These are phyloP conservation scores for Forsythia suspensa DNA, from an alignment of 257 asterid species.

Conservation along the genomic window DNA sequence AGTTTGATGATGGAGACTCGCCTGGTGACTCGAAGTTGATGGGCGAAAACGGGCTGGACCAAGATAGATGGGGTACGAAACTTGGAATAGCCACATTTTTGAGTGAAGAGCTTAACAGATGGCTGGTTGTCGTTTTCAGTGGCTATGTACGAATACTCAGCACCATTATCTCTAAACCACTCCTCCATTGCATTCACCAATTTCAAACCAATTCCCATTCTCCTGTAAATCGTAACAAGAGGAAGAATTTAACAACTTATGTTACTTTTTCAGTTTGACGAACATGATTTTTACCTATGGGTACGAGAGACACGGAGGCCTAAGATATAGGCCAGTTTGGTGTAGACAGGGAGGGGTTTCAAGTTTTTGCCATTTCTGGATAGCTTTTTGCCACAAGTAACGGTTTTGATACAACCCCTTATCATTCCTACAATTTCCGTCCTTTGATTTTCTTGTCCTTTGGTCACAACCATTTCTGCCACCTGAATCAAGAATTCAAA, in stretches of 20 bases:
- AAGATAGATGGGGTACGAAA: constrained; percentile 76
- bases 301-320: constrained; percentile 94
- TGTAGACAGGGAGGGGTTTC: constrained; percentile 50
- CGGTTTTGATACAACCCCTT: constrained; percentile 86
- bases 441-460: constrained; percentile 31
- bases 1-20: constrained; percentile 52
- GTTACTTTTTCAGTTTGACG: no score
- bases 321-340: constrained; percentile 75
- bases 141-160: constrained; percentile 84
- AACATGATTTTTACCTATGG: constrained; percentile 49
- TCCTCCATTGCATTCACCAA: constrained; percentile 59
- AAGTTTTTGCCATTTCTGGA: constrained; percentile 25
- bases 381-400: constrained; percentile 66
- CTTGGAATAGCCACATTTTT: constrained; percentile 70
- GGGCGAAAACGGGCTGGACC: constrained; percentile 84
- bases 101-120: constrained; percentile 67
- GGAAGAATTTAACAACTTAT: no score
- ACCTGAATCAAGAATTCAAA: constrained; percentile 40
- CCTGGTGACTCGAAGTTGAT: constrained; percentile 32
- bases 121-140: constrained; percentile 83
- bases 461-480: constrained; percentile 60
- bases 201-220: constrained; percentile 76
- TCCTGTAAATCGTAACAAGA: constrained; percentile 39
- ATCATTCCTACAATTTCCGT: constrained; percentile 82
- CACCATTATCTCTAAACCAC: constrained; percentile 77